These are phyloP conservation scores for Sporothrix brasiliensis DNA, from an alignment of 2,329 filamentous ascomycete species.

Conservation along the genomic window DNA sequence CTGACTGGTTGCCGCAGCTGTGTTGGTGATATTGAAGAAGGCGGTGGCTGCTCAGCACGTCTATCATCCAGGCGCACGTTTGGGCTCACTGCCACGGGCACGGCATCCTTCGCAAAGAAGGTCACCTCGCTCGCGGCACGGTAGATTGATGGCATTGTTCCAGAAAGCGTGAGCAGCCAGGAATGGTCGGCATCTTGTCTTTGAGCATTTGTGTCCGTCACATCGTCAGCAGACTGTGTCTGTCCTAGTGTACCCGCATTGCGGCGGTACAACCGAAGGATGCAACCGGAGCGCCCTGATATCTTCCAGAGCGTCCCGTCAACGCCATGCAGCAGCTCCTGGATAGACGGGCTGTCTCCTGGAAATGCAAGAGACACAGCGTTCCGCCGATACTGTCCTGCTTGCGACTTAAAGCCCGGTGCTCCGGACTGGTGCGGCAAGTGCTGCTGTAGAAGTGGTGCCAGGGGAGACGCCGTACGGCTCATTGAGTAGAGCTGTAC, in stretches of 20 bases:
- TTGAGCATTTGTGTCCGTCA: not conserved
- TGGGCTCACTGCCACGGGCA: slow-evolving; percentile 13
- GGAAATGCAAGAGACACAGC: slow-evolving; percentile 40
- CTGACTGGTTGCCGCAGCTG: not conserved
- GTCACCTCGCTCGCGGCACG: slow-evolving; percentile 33
- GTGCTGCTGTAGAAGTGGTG: not conserved
- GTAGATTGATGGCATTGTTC: slow-evolving; percentile 31
- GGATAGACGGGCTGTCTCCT: slow-evolving; percentile 30
- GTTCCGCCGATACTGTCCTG: slow-evolving; percentile 28
- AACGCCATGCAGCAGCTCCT: slow-evolving; percentile 35
- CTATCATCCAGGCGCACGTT: slow-evolving; percentile 2
- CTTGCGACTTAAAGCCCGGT: not conserved
- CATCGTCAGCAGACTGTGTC: not conserved
- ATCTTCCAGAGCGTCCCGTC: slow-evolving; percentile 40
- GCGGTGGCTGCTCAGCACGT: not conserved
- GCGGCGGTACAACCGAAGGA: slow-evolving; percentile 37
- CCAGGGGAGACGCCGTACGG: not conserved
- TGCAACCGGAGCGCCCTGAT: slow-evolving; percentile 38
- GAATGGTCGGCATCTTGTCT: slow-evolving; percentile 15
- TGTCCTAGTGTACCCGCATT: not conserved
- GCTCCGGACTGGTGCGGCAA: not conserved
- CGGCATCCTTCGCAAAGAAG: slow-evolving; percentile 29
- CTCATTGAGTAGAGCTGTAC: not conserved
- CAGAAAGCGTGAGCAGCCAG: slow-evolving; percentile 39
- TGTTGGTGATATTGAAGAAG: not conserved